These are phyloP conservation scores for Zymoseptoria crescenta DNA, from an alignment of 2,329 filamentous ascomycete genomes.

Conservation along the genomic window DNA sequence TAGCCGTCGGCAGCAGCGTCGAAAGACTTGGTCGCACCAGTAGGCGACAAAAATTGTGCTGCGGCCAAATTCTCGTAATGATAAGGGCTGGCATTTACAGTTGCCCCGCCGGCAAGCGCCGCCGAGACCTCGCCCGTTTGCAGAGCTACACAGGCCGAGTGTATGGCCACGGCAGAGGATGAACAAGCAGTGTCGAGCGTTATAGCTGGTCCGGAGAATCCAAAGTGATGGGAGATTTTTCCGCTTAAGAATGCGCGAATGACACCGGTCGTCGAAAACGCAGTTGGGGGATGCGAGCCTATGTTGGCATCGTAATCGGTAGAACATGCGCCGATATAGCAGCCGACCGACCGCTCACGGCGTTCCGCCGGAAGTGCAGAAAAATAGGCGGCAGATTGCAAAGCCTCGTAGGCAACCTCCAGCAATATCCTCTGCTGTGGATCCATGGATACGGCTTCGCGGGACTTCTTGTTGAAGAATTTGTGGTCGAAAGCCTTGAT, in stretches of 20 bases:
- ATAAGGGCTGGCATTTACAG: constrained; percentile 27
- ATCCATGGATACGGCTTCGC: constrained; percentile 25
- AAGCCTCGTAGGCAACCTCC: constrained; percentile 26
- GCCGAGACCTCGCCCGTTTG: constrained; percentile 22
- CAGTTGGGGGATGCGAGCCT: constrained; percentile 21
- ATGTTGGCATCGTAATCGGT: constrained; percentile 33
- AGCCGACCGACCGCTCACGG: constrained; percentile 25
- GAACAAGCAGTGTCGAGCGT: constrained; percentile 33
- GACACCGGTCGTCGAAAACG: constrained; percentile 20
- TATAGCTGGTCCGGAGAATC: constrained; percentile 9
- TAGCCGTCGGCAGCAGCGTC: constrained; percentile 15
- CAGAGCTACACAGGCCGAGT: constrained; percentile 25
- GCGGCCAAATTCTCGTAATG: constrained; percentile 29
- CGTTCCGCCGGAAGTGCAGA: neutral
- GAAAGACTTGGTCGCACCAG: constrained; percentile 41
- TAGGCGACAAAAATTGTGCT: constrained; percentile 37
- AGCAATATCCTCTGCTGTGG: constrained; percentile 27
- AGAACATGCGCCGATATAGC: constrained; percentile 32
- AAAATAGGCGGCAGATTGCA: constrained; percentile 29
- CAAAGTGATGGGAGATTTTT: neutral
- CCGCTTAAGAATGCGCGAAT: neutral
- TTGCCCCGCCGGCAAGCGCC: constrained; percentile 33
- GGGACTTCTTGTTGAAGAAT: constrained; percentile 27
- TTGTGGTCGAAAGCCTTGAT: constrained; percentile 26
- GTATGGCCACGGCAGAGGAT: constrained; percentile 26